Percentiles rank a stretch among this genome's conserved stretches.
These are phyloP conservation scores for Suillus cothurnatus DNA, from an alignment of 768 basidiomycete genomes.

Conservation along the genomic window DNA sequence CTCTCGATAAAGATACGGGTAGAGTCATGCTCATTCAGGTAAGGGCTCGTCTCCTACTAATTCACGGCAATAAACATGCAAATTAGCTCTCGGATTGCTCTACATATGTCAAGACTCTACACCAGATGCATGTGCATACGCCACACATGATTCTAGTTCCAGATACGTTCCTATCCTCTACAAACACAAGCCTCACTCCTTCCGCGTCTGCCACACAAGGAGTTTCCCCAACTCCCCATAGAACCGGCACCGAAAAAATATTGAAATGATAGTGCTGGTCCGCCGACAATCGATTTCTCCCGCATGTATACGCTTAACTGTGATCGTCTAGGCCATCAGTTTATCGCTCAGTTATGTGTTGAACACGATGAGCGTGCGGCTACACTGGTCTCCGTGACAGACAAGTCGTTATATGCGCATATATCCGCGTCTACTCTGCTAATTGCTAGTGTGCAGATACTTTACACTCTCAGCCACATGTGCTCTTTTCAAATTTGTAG, in stretches of 20 bases:
- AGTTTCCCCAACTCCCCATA: constrained; percentile 67
- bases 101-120: constrained; percentile 86
- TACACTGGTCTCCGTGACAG: constrained; percentile 73
- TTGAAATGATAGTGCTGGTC: constrained; percentile 86
- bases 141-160: constrained; percentile 78
- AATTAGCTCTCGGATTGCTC: constrained; percentile 79
- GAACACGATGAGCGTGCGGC: constrained; percentile 84
- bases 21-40: constrained; percentile 81
- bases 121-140: constrained; percentile 79
- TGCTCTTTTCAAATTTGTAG: constrained; percentile 87
- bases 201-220: constrained; percentile 51
- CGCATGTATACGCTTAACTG: background rate
- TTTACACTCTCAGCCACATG: constrained; percentile 85
- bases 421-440: background rate
- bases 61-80: constrained; percentile 6
- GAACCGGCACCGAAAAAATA: constrained; percentile 76
- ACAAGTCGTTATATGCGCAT: constrained; percentile 62
- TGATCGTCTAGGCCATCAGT: constrained; percentile 54
- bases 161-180: constrained; percentile 70
- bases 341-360: constrained; percentile 73
- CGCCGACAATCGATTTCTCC: constrained; percentile 8
- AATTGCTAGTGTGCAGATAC: constrained; percentile 52
- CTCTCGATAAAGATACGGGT: constrained; percentile 79
- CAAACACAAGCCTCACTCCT: constrained; percentile 44
- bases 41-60: constrained; percentile 9